Conservation (phyloP, 371 early-diverging fungal species). For the Lichtheimia ornata region DNA sequence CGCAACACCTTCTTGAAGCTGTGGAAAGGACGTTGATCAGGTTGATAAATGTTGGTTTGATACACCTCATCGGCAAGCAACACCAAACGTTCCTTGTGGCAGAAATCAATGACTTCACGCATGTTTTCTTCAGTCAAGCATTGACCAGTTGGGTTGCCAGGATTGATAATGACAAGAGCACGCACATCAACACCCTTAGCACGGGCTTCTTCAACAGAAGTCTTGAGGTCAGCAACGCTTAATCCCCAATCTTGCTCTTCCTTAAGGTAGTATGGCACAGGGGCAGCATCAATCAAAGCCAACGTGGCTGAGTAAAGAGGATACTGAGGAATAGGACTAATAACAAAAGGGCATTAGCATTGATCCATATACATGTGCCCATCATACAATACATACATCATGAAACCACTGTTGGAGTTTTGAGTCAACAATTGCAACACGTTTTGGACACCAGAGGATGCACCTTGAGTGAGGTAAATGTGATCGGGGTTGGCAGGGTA, state of each 20-base stretch:
- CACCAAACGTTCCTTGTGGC: slow-evolving; percentile 78
- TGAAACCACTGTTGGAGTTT: slow-evolving; percentile 81
- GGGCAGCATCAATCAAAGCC: slow-evolving; percentile 75
- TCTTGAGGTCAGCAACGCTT: slow-evolving; percentile 61
- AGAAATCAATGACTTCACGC: slow-evolving; percentile 86
- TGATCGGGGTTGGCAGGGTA: slow-evolving; percentile 78
- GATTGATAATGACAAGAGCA: slow-evolving; percentile 95
- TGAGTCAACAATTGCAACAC: slow-evolving; percentile 83
- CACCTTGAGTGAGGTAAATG: slow-evolving; percentile 92
- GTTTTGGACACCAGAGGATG: slow-evolving; percentile 87
- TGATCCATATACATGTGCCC: background rate
- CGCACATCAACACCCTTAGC: slow-evolving; percentile 83
- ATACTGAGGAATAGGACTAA: slow-evolving; percentile 93
- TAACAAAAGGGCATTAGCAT: background rate
- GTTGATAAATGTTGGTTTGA: slow-evolving; percentile 91
- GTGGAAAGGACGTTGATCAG: slow-evolving; percentile 82
- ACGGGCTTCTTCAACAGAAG: slow-evolving; percentile 68
- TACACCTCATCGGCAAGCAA: slow-evolving; percentile 98
- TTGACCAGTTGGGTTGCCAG: slow-evolving; percentile 98
- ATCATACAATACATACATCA: slow-evolving; percentile 61
- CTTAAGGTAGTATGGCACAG: slow-evolving; percentile 91
- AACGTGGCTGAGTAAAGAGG: slow-evolving; percentile 98
- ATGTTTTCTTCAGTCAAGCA: slow-evolving; percentile 83
- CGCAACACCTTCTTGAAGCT: slow-evolving; percentile 91
- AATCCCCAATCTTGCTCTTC: slow-evolving; percentile 88